A percentile compares a stretch with the other conserved stretches of the same genome.
Evolutionary conservation across 352 stramenopile genomes (phyloP).

Genomic region (Aphanomyces invadans): DNA sequence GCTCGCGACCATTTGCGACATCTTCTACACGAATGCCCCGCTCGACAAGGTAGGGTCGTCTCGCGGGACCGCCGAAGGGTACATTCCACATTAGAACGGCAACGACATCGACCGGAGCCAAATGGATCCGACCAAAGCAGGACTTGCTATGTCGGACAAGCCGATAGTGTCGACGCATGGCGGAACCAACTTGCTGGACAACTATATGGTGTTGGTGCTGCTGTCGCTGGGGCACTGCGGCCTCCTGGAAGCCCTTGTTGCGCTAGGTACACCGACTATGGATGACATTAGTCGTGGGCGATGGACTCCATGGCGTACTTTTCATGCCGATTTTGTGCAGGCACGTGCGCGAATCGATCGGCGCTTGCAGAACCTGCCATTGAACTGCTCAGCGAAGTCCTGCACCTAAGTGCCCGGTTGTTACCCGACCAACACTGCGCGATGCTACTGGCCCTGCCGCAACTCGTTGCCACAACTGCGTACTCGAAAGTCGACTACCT

Average conservation of each 20-base stretch:
- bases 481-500: conserved; percentile 34
- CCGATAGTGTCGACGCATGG: conserved; percentile 47
- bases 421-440: conserved; percentile 80
- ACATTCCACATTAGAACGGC: neutral
- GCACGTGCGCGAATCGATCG: conserved; percentile 39
- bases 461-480: conserved; percentile 72
- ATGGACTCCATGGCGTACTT: too few relatives aligned
- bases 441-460: conserved; percentile 62
- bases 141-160: neutral
- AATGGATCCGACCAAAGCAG: neutral
- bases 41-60: conserved; percentile 58
- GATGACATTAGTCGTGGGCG: too few relatives aligned
- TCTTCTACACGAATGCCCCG: conserved; percentile 81
- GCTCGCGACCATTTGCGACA: conserved; percentile 81
- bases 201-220: conserved; percentile 82
- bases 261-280: conserved; percentile 41
- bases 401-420: conserved; percentile 75
- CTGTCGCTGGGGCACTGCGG: conserved; percentile 82
- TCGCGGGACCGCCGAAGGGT: neutral
- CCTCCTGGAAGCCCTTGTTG: conserved; percentile 74
- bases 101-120: conserved; percentile 2
- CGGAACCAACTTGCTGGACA: conserved; percentile 78
- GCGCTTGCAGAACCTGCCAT: conserved; percentile 76
- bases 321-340: neutral
- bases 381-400: conserved; percentile 70